Evolutionary conservation across 257 asterid species (phyloP), one percentile per base, ranked within the genome.

Genomic region (Solanum boliviense): DNA sequence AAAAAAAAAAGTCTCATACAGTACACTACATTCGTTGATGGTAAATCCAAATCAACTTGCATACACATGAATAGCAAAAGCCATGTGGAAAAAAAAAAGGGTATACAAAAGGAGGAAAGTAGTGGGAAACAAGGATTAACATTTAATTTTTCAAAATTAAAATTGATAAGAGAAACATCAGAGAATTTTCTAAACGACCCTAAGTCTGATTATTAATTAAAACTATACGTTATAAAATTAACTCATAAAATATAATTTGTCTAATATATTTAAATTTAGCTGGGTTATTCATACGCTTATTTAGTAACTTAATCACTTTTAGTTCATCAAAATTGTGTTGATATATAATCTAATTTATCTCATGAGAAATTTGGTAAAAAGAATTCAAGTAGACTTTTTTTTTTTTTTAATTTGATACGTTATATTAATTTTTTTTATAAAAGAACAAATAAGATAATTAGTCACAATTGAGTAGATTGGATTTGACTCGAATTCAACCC

Each of bases 21-120:
- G 9, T 2, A 0, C 9, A 52, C 0, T 0, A 52, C 1, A 16
- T 52, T 52, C 0, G 8, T 52, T 0, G 0, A 52, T 52, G 21
- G 8, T 52, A 52, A 3, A 1, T 5, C 9, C 4, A 56, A 56
- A 6, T 6, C 84, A 79, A 16, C 68, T 27, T 27, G 67, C 68
- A 81, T 27, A 27, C 4, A n/a, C 20, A 46, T 25, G 9, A 81
- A 46, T 81, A 25, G 68, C 41, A 16, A 81, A 81, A 81, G 38
- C 36, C 67, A 16, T 5, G 85, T 79, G 85, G 68, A 16, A 9
- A 0, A 0, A 44, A 81, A 78, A 16, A 81, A 29, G 0, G 29
- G 41, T 18, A 9, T 1, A 46, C 68, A 29, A 16, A 81, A 18
- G 68, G 68, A 81, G 70, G 20, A 81, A 81, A 81, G 68, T 9